Percentiles rank a stretch among this genome's conserved stretches.
phyloP scores from a whole-genome alignment of 805 yeast genomes.

The Starmerella sp. region DNA sequence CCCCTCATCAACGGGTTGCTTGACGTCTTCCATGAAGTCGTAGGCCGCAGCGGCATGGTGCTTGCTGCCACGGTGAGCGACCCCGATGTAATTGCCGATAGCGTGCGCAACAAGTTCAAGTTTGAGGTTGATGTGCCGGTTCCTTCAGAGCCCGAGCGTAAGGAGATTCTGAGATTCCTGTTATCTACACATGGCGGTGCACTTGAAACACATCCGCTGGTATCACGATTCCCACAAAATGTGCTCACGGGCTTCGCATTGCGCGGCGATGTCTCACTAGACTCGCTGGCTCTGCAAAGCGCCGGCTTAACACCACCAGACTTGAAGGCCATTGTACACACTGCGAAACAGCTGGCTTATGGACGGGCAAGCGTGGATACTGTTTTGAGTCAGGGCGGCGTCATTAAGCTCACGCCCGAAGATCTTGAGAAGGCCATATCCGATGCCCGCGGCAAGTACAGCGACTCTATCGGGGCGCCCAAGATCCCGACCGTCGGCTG shows the following conservation, averaged over 20 bases:
- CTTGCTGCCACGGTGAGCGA: slow-evolving; percentile 61
- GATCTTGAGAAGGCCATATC: slow-evolving; percentile 64
- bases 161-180: slow-evolving; percentile 42
- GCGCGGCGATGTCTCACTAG: slow-evolving; percentile 43
- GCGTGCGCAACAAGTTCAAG: slow-evolving; percentile 54
- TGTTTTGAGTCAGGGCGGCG: slow-evolving; percentile 44
- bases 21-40: slow-evolving; percentile 42
- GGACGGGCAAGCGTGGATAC: slow-evolving; percentile 35
- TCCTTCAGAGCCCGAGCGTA: slow-evolving; percentile 69
- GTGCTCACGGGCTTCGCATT: slow-evolving; percentile 24
- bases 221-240: slow-evolving; percentile 4
- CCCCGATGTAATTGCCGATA: slow-evolving; percentile 54
- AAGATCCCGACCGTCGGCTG: slow-evolving; percentile 87
- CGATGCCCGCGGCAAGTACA: slow-evolving; percentile 73
- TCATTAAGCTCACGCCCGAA: slow-evolving; percentile 40
- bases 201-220: slow-evolving; percentile 4
- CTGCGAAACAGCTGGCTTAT: slow-evolving; percentile 49
- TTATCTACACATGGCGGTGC: slow-evolving; percentile 24
- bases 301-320: slow-evolving; percentile 90
- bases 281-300: slow-evolving; percentile 63
- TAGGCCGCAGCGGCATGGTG: slow-evolving; percentile 26
- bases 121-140: slow-evolving; percentile 69
- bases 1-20: slow-evolving; percentile 38
- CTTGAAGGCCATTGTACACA: slow-evolving; percentile 54
- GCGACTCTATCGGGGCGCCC: slow-evolving; percentile 95